Evolutionary conservation across 176 grass and related monocot species (phyloP), one percentile per base, ranked within the genome.

Genomic region (Oryza australiensis): DNA sequence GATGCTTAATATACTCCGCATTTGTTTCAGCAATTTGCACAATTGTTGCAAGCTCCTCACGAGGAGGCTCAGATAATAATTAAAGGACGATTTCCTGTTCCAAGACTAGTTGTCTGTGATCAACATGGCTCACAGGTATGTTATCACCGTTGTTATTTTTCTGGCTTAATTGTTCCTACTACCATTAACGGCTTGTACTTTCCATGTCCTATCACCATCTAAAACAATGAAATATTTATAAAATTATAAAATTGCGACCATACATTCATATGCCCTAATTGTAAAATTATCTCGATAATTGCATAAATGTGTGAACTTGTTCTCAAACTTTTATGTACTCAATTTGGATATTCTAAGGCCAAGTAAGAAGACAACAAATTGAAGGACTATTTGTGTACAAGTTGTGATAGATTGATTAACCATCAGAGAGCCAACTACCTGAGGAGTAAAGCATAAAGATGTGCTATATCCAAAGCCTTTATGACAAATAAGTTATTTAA

Each of bases 91-190:
- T 99, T 99, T 80, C 96, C 96, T 64, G 91, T 92, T 73, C 93
- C 96, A 75, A 93, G 96, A 90, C 88, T 99, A 76, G 96, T 99
- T 71, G 76, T 99, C 75, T 99, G 96, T 55, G 96, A 99, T 57
- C 96, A 99, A 76, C 96, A 99, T 85, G 96, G 96, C 48, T 99
- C 93, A 13, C 93, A 99, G 93, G 96, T 99, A 70, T 46, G 68
- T 66, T 55, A 37, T 82, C 3, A 73, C 73, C 5, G 46, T 83
- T 76, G 22, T 69, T 85, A 16, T 74, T 68, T 62, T 5, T 59
- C 74, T 85, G 26, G 75, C 23, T 81, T 63, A 13, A 75, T 70
- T 79, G 26, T 29, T 82, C 60, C 32, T 24, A 66, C 64, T 87
- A 46, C 48, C 64, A 79, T 43, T 45, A 86, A 66, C 40, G 28